phyloP scores from a whole-genome alignment of 2,329 filamentous ascomycete genomes.

The Botryotinia convoluta region DNA sequence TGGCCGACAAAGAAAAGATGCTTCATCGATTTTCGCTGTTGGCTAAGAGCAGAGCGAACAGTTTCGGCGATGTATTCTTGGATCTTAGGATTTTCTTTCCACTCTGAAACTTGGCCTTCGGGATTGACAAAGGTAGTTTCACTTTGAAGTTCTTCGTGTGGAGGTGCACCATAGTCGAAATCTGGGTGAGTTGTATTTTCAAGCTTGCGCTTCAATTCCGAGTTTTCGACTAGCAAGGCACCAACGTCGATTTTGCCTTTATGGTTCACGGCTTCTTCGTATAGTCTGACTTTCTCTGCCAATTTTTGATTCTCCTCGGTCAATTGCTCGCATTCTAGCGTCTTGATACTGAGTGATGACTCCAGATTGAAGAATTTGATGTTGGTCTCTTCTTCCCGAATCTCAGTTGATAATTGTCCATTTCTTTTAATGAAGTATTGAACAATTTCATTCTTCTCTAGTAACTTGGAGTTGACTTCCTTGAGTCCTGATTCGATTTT shows the following conservation, averaged over 20 bases:
- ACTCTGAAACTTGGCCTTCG: conserved; percentile 1
- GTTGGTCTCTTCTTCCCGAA: conserved; percentile 14
- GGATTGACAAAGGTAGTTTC: conserved; percentile 15
- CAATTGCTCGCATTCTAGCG: conserved; percentile 15
- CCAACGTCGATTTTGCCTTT: conserved; percentile 20
- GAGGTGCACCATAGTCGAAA: conserved; percentile 8
- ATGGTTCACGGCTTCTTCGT: conserved; percentile 19
- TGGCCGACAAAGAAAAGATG: conserved; percentile 20
- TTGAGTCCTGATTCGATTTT: conserved; percentile 19
- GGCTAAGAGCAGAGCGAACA: conserved; percentile 12
- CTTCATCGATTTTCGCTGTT: conserved; percentile 20
- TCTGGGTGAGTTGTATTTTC: conserved; percentile 1
- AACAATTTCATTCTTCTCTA: conserved; percentile 20
- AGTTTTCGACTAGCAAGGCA: conserved; percentile 18
- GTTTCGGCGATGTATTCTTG: conserved; percentile 15
- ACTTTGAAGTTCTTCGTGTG: conserved; percentile 16
- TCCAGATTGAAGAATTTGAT: conserved; percentile 16
- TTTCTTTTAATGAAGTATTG: conserved; percentile 19
- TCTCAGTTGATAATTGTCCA: conserved; percentile 12
- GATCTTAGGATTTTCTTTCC: conserved; percentile 17
- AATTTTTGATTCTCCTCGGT: conserved; percentile 16
- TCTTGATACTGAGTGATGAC: conserved; percentile 16
- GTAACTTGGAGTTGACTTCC: conserved; percentile 15
- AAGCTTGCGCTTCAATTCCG: conserved; percentile 15
- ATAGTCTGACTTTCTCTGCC: conserved; percentile 12